Percentiles rank a stretch among this genome's conserved stretches.
Evolutionary conservation across 1,139 yeast species (phyloP).

Genomic region (Kodamaea anthophila): DNA sequence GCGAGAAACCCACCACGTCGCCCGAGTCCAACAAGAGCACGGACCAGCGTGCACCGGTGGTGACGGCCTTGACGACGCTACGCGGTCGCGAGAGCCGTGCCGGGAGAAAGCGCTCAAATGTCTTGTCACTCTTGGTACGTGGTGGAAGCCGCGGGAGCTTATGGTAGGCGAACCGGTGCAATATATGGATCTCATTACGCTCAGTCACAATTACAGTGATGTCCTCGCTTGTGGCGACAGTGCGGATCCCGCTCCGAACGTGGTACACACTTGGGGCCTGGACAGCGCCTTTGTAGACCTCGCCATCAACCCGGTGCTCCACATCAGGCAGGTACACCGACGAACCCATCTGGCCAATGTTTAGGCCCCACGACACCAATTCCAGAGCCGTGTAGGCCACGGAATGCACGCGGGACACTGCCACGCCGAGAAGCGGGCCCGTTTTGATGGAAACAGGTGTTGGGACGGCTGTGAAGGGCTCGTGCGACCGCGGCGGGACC

Average conservation of each 20-base stretch:
- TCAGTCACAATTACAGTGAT: conserved; percentile 63
- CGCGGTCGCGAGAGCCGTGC: conserved; percentile 38
- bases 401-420: conserved; percentile 71
- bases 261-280: conserved; percentile 42
- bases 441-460: conserved; percentile 29
- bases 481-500: no score
- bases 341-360: conserved; percentile 82
- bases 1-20: conserved; percentile 37
- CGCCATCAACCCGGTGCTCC: conserved; percentile 25
- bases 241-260: conserved; percentile 47
- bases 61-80: conserved; percentile 25
- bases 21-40: conserved; percentile 49
- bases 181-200: conserved; percentile 57
- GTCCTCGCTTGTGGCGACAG: conserved; percentile 61
- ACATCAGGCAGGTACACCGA: conserved; percentile 13
- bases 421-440: conserved; percentile 51
- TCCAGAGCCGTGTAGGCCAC: conserved; percentile 51
- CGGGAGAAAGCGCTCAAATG: conserved; percentile 52
- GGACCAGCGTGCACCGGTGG: conserved; percentile 31
- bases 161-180: conserved; percentile 52
- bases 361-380: conserved; percentile 72
- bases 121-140: conserved; percentile 27
- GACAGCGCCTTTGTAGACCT: conserved; percentile 27
- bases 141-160: conserved; percentile 38
- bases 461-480: conserved; percentile 43